Base-by-base conservation (phyloP, 1,284 basidiomycete species). In the Microbotryum violaceum region DNA sequence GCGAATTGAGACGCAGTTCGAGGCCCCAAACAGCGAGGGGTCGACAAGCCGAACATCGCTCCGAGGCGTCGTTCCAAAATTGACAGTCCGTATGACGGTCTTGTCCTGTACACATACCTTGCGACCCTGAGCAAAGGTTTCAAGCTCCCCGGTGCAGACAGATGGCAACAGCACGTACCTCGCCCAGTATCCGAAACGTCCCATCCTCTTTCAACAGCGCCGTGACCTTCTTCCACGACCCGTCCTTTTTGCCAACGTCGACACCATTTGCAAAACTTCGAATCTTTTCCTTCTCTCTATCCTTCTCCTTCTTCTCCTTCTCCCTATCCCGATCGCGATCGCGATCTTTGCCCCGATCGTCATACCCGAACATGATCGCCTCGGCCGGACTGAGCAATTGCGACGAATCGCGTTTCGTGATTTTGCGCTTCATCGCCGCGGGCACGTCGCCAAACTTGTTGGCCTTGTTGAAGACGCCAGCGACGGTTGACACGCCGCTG, bases 1-100 rank as follows among this genome's bases (percentile, higher is more conserved):
- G 37, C 37, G 37, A 4, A 72, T 49, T 4, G 62, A 57, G 31
- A 72, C 49, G 53, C 67, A 69, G 51, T 70, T 61, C 9, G 66
- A 63, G n/a, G 63, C 58, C 44, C 65, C 69, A 31, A 72, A 66
- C n/a, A 71, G 56, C 7, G 69, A 68, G 46, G 63, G 67, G 27
- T 72, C 70, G 31, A 67, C 60, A 18, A 60, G 59, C 6, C 62
- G 66, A 33, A 72, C 57, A 56, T 72, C 70, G 54, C 64, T 63
- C 1, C 71, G 62, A 27, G 44, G 47, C 56, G 56, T 49, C 3
- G 61, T 62, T 12, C 61, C 59, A 20, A 65, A 63, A 37, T 67
- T 63, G 1, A 67, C 59, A 14, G 63, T 56, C 42, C 60, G 61
- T 4, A 67, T 49, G 37, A 67, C 54, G 33, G 60, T 9, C 27